Conservation (phyloP, 2,329 filamentous ascomycete genomes). For the Stenocarpella maydis region DNA sequence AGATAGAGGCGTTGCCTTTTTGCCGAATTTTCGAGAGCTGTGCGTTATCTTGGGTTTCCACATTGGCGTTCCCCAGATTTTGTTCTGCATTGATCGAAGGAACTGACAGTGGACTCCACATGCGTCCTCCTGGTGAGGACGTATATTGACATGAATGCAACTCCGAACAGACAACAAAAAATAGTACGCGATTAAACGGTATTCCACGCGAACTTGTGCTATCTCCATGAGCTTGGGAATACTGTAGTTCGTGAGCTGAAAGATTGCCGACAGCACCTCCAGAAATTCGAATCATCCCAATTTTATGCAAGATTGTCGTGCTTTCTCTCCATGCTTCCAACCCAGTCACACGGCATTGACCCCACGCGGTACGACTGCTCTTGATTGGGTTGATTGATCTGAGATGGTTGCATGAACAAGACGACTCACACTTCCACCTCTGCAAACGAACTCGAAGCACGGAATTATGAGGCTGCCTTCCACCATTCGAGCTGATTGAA, state of each 20-base stretch:
- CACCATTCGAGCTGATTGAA: conserved; percentile 13
- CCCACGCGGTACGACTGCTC: not conserved
- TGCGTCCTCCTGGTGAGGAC: not conserved
- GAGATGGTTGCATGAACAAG: conserved; percentile 2
- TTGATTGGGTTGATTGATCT: not conserved
- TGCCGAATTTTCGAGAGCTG: not conserved
- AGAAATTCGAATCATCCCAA: not conserved
- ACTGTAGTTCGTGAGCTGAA: not conserved
- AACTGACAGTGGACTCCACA: not conserved
- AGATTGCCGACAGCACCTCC: not conserved
- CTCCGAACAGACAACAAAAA: too few relatives aligned
- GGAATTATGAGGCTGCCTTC: conserved; percentile 18
- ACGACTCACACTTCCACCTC: not conserved
- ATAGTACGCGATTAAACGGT: not conserved
- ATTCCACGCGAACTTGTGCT: not conserved
- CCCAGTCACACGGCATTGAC: not conserved
- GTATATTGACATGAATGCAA: not conserved
- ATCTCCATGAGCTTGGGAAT: not conserved
- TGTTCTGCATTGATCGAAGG: not conserved
- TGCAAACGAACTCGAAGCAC: not conserved
- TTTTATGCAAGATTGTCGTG: not conserved
- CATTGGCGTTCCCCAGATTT: not conserved
- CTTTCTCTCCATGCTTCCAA: not conserved
- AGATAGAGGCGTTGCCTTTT: not conserved
- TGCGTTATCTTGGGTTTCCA: not conserved